Base-by-base conservation (phyloP, 805 yeast species). In the Wickerhamomyces silvicola region DNA sequence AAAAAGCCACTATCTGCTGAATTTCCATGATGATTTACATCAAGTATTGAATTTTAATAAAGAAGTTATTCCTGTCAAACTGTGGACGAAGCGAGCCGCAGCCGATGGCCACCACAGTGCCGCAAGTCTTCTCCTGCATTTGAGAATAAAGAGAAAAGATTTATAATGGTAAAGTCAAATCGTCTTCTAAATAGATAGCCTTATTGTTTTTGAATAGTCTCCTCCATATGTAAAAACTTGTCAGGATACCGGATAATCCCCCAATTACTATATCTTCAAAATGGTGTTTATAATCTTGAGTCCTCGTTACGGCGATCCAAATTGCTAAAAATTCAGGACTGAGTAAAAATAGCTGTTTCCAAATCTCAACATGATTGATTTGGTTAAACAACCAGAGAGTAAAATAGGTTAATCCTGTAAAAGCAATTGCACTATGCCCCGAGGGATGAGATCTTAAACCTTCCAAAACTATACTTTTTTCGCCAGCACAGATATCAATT, bases 251-350 rank as follows among this genome's bases (percentile, higher is more conserved):
- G 7, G 92, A 49, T 2, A 64, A 10, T 12, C 79, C 63, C 8
- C 98, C 98, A n/a, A 78, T 50, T 1, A 80, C 41, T 3, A 90
- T 78, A 56, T 90, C 98, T 13, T 81, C 65, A 52, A 82, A 85
- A 57, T 88, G 97, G 51, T 90, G 98, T 52, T 95, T 70, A 58
- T 87, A 87, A 57, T 90, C 97, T 45, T 81, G 81, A 2, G 94
- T 83, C 42, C 98, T 71, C 22, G 90, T 75, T 33, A 83, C 55
- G 0, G 96, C 97, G 39, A 92, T 76, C 43, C 78, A 68, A 1
- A 70, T 48, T 0, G 97, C 96, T 2, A 81, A 66, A n/a, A 85
- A 48, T 2, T 72, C 52, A 2, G 92, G 90, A 10, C 68, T 28
- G 4, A 61, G 50, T 2, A 74, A 59, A 5, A 75, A 45, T 5